These are phyloP conservation scores for Globisporangium lucens DNA, from an alignment of 352 stramenopile genomes.

Conservation along the genomic window DNA sequence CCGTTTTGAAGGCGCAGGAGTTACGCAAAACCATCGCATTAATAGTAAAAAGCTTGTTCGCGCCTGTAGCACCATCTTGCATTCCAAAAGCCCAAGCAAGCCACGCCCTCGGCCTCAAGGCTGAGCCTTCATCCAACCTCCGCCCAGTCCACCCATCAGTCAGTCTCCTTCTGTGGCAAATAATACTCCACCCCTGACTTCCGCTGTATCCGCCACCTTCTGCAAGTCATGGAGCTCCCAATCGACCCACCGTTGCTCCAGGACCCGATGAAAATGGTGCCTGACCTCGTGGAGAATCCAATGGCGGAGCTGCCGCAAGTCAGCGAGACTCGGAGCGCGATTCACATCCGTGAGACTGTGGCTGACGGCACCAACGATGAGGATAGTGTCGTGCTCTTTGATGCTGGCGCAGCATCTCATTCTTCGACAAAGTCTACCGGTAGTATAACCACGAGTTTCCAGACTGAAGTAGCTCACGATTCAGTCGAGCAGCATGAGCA, in stretches of 20 bases:
- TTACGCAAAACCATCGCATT: background rate
- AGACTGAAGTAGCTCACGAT: background rate
- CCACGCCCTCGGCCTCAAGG: too few relatives aligned
- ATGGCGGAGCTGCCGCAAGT: background rate
- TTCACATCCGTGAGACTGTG: background rate
- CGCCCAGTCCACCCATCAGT: too few relatives aligned
- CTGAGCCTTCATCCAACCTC: too few relatives aligned
- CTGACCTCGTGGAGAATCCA: background rate
- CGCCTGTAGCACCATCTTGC: too few relatives aligned
- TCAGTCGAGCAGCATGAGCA: background rate
- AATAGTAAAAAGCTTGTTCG: background rate
- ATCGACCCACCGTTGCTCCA: background rate
- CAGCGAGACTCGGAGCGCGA: background rate
- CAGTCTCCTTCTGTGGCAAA: too few relatives aligned
- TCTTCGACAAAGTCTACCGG: background rate
- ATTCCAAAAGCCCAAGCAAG: too few relatives aligned
- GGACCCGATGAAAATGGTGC: background rate
- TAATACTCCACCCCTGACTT: background rate
- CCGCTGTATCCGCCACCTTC: too few relatives aligned
- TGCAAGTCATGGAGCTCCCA: background rate
- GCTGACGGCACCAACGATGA: too few relatives aligned
- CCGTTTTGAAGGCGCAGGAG: background rate
- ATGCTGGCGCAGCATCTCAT: background rate
- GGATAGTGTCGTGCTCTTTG: conserved; percentile 5
- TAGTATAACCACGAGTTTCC: background rate